Conservation (phyloP, 139 green algal species). For the Volvox africanus region DNA sequence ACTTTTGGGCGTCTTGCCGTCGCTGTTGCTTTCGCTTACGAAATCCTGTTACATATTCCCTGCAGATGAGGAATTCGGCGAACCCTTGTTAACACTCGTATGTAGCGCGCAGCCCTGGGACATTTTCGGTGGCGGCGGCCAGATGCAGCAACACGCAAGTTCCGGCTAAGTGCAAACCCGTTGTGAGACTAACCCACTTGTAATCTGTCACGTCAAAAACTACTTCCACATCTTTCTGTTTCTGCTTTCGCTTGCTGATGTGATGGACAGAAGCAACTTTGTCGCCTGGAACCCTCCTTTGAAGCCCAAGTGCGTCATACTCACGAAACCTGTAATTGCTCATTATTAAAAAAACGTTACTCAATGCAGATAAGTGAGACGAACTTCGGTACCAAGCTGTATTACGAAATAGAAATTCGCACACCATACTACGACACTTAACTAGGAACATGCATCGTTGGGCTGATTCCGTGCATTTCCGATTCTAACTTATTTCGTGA, state of each 20-base stretch:
- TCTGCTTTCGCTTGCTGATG: constrained; percentile 65
- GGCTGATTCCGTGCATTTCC: no score
- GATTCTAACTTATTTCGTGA: no score
- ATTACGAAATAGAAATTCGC: no score
- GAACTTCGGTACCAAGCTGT: no score
- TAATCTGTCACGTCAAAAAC: constrained; percentile 76
- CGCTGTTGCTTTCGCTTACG: constrained; percentile 79
- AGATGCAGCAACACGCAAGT: not conserved
- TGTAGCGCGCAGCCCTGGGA: not conserved
- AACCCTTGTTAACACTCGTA: not conserved
- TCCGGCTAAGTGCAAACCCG: no score
- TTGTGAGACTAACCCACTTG: constrained; percentile 57
- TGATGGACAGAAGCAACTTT: constrained; percentile 40
- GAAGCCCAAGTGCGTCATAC: constrained; percentile 59
- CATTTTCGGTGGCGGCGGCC: not conserved
- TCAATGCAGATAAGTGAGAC: no score
- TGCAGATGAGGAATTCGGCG: constrained; percentile 17
- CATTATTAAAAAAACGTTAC: not conserved
- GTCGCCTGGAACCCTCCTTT: constrained; percentile 30
- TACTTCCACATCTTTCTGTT: constrained; percentile 69
- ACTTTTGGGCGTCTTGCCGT: constrained; percentile 71
- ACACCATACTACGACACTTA: no score
- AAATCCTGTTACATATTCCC: constrained; percentile 81
- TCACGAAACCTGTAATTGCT: constrained; percentile 47
- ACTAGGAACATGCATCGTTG: no score